phyloP scores from a whole-genome alignment of 2,329 filamentous ascomycete species.

The Ceratocystis huliohia region DNA sequence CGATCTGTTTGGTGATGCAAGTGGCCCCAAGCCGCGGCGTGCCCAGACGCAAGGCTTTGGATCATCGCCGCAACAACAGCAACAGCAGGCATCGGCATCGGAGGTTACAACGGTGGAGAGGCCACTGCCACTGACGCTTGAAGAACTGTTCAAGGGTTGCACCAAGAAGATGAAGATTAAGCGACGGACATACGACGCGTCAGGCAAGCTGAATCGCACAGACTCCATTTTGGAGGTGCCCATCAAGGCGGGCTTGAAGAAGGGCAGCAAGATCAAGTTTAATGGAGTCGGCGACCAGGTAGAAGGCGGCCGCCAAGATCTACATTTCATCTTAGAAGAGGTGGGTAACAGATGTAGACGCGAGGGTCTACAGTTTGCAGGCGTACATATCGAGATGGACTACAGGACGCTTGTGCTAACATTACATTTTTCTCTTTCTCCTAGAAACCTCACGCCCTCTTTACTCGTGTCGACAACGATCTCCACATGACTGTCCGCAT shows the following conservation, averaged over 20 bases:
- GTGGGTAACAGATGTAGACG: conserved; percentile 39
- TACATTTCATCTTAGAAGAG: conserved; percentile 92
- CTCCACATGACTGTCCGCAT: conserved; percentile 67
- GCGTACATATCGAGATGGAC: too few species aligned
- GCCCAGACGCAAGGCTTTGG: conserved; percentile 11
- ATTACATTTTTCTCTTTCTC: neutral
- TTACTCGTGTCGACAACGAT: conserved; percentile 79
- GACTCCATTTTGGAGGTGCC: conserved; percentile 89
- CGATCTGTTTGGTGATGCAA: conserved; percentile 22
- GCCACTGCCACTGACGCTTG: conserved; percentile 64
- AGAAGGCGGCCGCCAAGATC: conserved; percentile 86
- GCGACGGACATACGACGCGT: conserved; percentile 71
- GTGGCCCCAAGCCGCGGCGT: conserved; percentile 3
- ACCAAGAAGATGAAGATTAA: conserved; percentile 99
- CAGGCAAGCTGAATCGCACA: conserved; percentile 70
- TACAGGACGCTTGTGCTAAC: conserved; percentile 30
- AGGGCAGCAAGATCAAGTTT: conserved; percentile 97
- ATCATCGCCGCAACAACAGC: conserved; percentile 18
- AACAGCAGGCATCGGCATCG: conserved; percentile 43
- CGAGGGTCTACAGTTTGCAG: neutral
- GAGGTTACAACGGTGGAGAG: conserved; percentile 88
- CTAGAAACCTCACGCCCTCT: conserved; percentile 76
- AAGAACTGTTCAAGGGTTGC: conserved; percentile 75
- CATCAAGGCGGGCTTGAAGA: conserved; percentile 91
- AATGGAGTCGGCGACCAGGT: conserved; percentile 95